Conservation (phyloP, 1,139 yeast species). For the Saccharomyces hybrid region DNA sequence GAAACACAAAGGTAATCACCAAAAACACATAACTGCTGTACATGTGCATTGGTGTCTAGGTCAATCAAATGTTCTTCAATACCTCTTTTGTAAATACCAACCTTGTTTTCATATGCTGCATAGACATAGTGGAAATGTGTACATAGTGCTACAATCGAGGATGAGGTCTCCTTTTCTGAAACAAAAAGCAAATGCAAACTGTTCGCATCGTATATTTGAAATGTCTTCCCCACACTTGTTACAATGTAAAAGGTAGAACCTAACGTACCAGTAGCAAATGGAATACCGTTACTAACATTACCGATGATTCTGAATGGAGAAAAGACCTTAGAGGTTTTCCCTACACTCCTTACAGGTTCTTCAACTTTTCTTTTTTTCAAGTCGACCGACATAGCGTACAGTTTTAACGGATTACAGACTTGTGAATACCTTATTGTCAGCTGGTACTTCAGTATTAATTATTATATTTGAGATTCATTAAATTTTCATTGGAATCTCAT, state of each 20-base stretch:
- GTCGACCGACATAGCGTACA: not conserved
- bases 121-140: slow-evolving; percentile 82
- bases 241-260: slow-evolving; percentile 85
- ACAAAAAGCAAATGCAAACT: slow-evolving; percentile 81
- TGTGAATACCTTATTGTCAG: not conserved
- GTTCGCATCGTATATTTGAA: slow-evolving; percentile 90
- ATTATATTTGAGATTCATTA: not conserved
- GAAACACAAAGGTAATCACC: slow-evolving; percentile 73
- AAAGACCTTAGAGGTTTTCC: slow-evolving; percentile 38
- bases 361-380: slow-evolving; percentile 30
- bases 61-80: slow-evolving; percentile 50
- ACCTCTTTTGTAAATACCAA: slow-evolving; percentile 84
- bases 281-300: slow-evolving; percentile 67
- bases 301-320: slow-evolving; percentile 58
- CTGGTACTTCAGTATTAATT: not conserved
- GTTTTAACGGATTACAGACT: not conserved
- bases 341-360: slow-evolving; percentile 10
- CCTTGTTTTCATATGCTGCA: slow-evolving; percentile 62
- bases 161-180: slow-evolving; percentile 67
- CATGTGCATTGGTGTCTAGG: slow-evolving; percentile 31
- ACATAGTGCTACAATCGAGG: slow-evolving; percentile 60
- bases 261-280: slow-evolving; percentile 80
- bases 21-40: slow-evolving; percentile 53
- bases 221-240: slow-evolving; percentile 81
- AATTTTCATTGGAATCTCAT: slow-evolving; percentile 2